phyloP scores from a whole-genome alignment of 768 basidiomycete genomes.

The Imleria badia region DNA sequence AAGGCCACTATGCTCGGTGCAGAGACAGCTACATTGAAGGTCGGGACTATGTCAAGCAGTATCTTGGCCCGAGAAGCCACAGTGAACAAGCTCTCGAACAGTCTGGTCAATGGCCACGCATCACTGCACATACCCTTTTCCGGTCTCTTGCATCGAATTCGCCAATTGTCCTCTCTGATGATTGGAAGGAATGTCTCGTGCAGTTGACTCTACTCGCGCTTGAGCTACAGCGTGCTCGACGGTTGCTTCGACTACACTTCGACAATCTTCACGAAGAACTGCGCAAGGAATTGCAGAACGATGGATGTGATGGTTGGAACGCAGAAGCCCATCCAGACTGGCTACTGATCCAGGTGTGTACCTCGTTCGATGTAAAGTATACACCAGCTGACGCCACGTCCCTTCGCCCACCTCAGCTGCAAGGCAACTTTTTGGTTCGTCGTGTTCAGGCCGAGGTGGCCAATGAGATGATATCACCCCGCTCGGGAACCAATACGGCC shows the following conservation, averaged over 20 bases:
- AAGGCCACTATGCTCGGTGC: conserved; percentile 7
- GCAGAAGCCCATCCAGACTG: too few relatives aligned
- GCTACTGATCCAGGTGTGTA: too few relatives aligned
- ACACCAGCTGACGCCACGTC: background rate
- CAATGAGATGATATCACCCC: conserved; percentile 46
- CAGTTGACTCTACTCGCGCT: conserved; percentile 27
- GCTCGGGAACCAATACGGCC: conserved; percentile 34
- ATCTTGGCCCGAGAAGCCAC: conserved; percentile 14
- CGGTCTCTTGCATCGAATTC: conserved; percentile 29
- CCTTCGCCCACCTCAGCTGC: conserved; percentile 35
- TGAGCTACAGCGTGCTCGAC: too few relatives aligned
- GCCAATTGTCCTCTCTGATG: conserved; percentile 2
- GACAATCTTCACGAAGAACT: conserved; percentile 31
- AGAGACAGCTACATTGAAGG: conserved; percentile 1
- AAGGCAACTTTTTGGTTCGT: conserved; percentile 43
- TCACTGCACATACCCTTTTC: conserved; percentile 34
- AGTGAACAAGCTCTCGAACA: conserved; percentile 18
- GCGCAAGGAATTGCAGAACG: conserved; percentile 21
- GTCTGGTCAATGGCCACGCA: conserved; percentile 40
- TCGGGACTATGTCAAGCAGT: background rate
- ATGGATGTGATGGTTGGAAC: too few relatives aligned
- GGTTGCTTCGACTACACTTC: conserved; percentile 16
- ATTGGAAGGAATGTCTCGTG: conserved; percentile 35
- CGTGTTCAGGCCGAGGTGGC: conserved; percentile 43
- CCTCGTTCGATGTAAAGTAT: background rate